Conservation (phyloP, 1,139 yeast species). For the Geotrichum reessii region DNA sequence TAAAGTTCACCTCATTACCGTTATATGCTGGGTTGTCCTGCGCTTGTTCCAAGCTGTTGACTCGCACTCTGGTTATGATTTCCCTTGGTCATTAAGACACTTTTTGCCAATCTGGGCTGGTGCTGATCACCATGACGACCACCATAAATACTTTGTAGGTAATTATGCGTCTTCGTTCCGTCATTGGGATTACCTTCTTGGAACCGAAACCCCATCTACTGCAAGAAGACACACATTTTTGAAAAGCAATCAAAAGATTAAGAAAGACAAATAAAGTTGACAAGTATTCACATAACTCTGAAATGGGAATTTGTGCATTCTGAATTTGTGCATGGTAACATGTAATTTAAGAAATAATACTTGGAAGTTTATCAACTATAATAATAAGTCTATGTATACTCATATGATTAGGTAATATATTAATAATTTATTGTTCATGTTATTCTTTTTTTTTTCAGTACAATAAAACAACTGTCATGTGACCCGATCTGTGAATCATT, state of each 20-base stretch:
- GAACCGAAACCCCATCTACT: constrained; percentile 60
- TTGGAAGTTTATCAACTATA: not conserved
- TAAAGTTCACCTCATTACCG: constrained; percentile 74
- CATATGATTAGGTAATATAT: too few species aligned
- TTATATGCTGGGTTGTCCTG: constrained; percentile 79
- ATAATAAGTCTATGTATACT: too few species aligned
- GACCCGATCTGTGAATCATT: too few species aligned
- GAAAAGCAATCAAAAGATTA: not conserved
- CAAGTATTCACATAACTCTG: not conserved
- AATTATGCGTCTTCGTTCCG: constrained; percentile 90
- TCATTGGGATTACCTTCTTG: constrained; percentile 83
- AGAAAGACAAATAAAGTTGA: not conserved
- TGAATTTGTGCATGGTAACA: not conserved
- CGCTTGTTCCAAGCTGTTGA: constrained; percentile 93
- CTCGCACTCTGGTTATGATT: constrained; percentile 94
- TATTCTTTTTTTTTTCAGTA: too few species aligned
- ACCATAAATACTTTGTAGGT: constrained; percentile 85
- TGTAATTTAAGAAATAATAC: not conserved
- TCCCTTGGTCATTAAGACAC: constrained; percentile 92
- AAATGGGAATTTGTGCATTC: not conserved
- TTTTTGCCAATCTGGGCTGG: constrained; percentile 96
- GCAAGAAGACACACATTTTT: constrained; percentile 47
- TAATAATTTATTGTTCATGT: too few species aligned
- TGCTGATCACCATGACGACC: constrained; percentile 95
- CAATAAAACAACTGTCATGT: too few species aligned